These are phyloP conservation scores for Fusarium tanahbumbuense DNA, from an alignment of 2,329 filamentous ascomycete genomes.

Conservation along the genomic window DNA sequence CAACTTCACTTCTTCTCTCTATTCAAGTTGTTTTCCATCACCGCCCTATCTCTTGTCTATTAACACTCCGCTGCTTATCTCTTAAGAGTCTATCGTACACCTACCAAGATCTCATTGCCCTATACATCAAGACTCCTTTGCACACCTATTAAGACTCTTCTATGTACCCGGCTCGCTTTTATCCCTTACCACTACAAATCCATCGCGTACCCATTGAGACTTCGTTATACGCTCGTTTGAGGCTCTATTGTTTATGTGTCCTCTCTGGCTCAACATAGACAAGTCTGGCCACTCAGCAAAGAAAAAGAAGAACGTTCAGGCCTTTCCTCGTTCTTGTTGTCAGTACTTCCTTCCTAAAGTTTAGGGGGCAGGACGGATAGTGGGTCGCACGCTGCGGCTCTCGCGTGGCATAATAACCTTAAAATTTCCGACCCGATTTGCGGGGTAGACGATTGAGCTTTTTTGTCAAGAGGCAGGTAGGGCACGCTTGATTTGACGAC, in stretches of 20 bases:
- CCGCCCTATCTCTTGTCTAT: too few species aligned
- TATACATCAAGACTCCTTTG: too few species aligned
- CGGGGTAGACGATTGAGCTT: neutral
- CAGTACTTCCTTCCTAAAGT: neutral
- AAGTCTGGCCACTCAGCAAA: neutral
- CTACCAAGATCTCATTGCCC: too few species aligned
- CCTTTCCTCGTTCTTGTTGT: neutral
- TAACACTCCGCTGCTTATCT: too few species aligned
- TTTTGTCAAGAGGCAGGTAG: neutral
- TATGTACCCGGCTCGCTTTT: too few species aligned
- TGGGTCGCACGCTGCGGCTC: neutral
- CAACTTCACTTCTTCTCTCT: too few species aligned
- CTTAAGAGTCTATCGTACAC: too few species aligned
- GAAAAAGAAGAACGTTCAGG: neutral
- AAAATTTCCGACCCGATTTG: neutral
- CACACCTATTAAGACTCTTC: too few species aligned
- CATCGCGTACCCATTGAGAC: too few species aligned
- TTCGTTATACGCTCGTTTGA: neutral
- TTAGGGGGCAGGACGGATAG: neutral
- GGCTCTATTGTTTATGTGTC: neutral
- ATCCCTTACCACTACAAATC: too few species aligned
- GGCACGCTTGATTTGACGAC: neutral
- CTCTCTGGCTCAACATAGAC: neutral
- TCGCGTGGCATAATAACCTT: conserved; percentile 12
- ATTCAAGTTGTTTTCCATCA: neutral